A percentile compares a stretch with the other conserved stretches of the same genome.
Conservation (phyloP, 768 basidiomycete species). For the Mycena rosella region DNA sequence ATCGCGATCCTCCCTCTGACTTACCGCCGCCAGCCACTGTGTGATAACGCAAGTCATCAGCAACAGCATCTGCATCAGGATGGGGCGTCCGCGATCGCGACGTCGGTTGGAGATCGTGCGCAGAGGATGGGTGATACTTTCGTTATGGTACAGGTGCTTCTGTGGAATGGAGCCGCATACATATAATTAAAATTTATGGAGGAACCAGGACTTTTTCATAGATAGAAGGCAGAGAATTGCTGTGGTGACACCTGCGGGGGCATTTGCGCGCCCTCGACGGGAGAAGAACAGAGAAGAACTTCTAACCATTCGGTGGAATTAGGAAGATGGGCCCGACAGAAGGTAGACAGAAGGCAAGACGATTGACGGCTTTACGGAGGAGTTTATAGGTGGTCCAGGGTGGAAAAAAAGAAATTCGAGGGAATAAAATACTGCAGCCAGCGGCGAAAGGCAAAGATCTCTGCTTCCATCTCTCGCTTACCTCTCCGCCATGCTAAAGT, state of each 20-base stretch:
- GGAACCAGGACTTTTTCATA: neutral
- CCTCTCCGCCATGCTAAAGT: neutral
- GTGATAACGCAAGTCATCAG: slow-evolving; percentile 15
- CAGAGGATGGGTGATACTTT: slow-evolving; percentile 2
- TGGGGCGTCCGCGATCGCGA: neutral
- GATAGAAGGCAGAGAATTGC: neutral
- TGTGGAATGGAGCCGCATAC: slow-evolving; percentile 30
- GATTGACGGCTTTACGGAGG: no score
- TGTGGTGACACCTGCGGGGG: neutral
- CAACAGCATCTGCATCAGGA: slow-evolving; percentile 8
- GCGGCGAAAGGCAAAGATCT: slow-evolving; percentile 3
- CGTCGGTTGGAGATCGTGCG: slow-evolving; percentile 4
- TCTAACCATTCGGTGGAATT: neutral
- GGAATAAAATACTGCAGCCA: slow-evolving; percentile 2
- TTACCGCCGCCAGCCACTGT: slow-evolving; percentile 7
- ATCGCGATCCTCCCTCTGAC: slow-evolving; percentile 19
- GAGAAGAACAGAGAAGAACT: neutral
- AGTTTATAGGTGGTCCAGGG: no score
- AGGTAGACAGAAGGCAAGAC: no score
- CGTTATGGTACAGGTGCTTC: slow-evolving; percentile 25
- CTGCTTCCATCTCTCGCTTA: slow-evolving; percentile 23
- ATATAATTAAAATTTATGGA: slow-evolving; percentile 26
- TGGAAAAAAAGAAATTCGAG: neutral
- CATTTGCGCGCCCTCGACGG: slow-evolving; percentile 1
- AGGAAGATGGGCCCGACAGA: neutral